Conservation (phyloP, 2,329 filamentous ascomycete genomes). For the Penicillium psychrosexuale region DNA sequence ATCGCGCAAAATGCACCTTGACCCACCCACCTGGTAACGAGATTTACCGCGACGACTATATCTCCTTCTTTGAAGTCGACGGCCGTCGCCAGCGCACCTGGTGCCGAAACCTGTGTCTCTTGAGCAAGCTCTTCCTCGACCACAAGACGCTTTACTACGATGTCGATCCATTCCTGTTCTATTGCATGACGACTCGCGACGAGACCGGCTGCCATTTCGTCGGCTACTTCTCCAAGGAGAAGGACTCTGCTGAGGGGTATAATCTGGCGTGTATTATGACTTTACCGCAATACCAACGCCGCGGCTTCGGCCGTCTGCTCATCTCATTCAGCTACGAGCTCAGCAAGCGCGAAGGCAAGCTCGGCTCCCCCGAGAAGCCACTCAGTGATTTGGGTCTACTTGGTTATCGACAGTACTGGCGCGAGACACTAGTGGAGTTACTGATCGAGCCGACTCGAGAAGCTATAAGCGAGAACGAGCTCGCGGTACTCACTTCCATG, state of each 20-base stretch:
- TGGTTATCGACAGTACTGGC: slow-evolving; percentile 97
- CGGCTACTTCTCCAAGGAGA: slow-evolving; percentile 99
- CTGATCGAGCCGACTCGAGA: slow-evolving; percentile 69
- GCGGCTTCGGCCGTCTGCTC: slow-evolving; percentile 86
- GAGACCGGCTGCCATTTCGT: slow-evolving; percentile 92
- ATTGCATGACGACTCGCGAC: slow-evolving; percentile 93
- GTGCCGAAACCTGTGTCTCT: slow-evolving; percentile 92
- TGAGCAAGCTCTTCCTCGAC: slow-evolving; percentile 96
- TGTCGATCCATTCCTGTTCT: slow-evolving; percentile 94
- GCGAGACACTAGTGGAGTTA: slow-evolving; percentile 85
- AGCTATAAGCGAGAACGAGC: slow-evolving; percentile 74
- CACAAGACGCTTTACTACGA: slow-evolving; percentile 99
- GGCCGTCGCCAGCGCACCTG: slow-evolving; percentile 97
- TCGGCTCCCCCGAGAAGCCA: slow-evolving; percentile 95
- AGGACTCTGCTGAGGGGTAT: slow-evolving; percentile 93
- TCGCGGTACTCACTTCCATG: slow-evolving; percentile 80
- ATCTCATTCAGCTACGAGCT: slow-evolving; percentile 98
- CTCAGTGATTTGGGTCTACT: slow-evolving; percentile 89
- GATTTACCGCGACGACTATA: slow-evolving; percentile 86
- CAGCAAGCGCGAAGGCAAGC: slow-evolving; percentile 88
- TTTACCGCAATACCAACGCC: slow-evolving; percentile 90
- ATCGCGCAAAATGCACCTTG: slow-evolving; percentile 84
- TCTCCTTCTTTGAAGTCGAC: slow-evolving; percentile 97
- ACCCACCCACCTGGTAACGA: slow-evolving; percentile 95
- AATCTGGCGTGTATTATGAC: slow-evolving; percentile 98